Evolutionary conservation across 345 rosid species (phyloP).

Genomic region (Pugionium dolabratum): DNA sequence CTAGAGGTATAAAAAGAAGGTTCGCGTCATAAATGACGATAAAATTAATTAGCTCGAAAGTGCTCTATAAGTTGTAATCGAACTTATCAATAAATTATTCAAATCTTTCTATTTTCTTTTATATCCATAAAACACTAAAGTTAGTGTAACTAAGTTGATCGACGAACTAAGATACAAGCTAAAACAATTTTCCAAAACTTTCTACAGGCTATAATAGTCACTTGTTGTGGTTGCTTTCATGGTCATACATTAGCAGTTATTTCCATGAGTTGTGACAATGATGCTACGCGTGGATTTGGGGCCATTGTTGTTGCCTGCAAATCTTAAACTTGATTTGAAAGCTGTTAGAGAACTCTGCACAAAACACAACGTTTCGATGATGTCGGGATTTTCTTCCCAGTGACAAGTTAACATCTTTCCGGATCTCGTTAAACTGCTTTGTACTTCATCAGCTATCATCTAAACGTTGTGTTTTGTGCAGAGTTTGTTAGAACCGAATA

Average conservation of each 20-base stretch:
- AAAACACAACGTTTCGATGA: slow-evolving; percentile 77
- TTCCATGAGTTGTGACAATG: slow-evolving; percentile 99
- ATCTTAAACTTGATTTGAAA: slow-evolving; percentile 85
- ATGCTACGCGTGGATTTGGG: slow-evolving; percentile 91
- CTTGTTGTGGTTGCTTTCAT: slow-evolving; percentile 98
- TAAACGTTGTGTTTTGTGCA: slow-evolving; percentile 74
- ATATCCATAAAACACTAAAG: too few species aligned
- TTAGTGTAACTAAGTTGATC: too few species aligned
- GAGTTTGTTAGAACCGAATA: slow-evolving; percentile 38
- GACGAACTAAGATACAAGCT: too few species aligned
- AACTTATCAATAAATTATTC: too few species aligned
- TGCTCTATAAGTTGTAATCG: too few species aligned
- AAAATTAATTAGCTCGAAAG: too few species aligned
- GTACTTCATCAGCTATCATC: slow-evolving; percentile 97
- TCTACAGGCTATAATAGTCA: slow-evolving; percentile 80
- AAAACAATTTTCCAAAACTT: too few species aligned
- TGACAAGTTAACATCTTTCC: slow-evolving; percentile 86
- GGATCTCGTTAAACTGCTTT: slow-evolving; percentile 83
- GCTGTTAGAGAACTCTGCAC: slow-evolving; percentile 85
- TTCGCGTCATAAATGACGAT: too few species aligned
- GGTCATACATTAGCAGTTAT: slow-evolving; percentile 93
- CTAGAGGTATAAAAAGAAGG: too few species aligned
- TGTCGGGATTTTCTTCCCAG: slow-evolving; percentile 87
- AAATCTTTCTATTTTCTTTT: too few species aligned
- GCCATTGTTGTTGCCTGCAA: slow-evolving; percentile 74